Percentiles rank a stretch among this genome's conserved stretches.
Evolutionary conservation across 495 filamentous ascomycete genomes (phyloP).

Genomic region (Hyaloscypha hepaticicola): DNA sequence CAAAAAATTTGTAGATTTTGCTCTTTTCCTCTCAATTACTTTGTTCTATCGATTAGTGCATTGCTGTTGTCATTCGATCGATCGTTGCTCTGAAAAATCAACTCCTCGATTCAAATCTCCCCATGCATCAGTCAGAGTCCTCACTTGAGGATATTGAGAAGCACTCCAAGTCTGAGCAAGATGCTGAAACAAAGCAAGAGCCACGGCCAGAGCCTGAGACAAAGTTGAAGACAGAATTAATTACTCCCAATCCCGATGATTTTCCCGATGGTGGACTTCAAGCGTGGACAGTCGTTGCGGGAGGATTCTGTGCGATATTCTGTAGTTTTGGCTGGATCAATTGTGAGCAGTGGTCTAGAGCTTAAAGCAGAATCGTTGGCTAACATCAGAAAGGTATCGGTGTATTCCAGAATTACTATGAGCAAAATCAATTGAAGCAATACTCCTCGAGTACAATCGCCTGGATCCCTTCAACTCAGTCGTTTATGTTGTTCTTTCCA

Average conservation of each 20-base stretch:
- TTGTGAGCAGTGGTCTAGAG: conserved; percentile 33
- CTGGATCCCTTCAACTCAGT: conserved; percentile 51
- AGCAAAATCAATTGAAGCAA: conserved; percentile 44
- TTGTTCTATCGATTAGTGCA: too few relatives aligned
- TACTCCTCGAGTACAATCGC: conserved; percentile 49
- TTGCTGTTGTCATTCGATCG: not conserved
- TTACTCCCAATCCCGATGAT: not conserved
- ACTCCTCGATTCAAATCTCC: not conserved
- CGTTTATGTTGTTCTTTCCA: conserved; percentile 11
- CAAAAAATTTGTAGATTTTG: not conserved
- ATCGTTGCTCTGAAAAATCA: not conserved
- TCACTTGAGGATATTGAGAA: not conserved
- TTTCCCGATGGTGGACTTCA: conserved; percentile 40
- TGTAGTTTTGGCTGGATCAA: conserved; percentile 47
- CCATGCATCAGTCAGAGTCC: not conserved
- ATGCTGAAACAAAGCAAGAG: not conserved
- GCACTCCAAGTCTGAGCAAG: not conserved
- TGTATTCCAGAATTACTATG: conserved; percentile 57
- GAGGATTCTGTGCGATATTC: conserved; percentile 41
- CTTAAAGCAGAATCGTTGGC: not conserved
- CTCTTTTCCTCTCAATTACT: not conserved
- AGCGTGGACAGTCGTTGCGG: conserved; percentile 45
- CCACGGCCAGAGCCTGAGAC: not conserved
- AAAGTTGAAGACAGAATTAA: not conserved
- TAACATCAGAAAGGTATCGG: conserved; percentile 43